These are phyloP conservation scores for Allomyces javanicus DNA, from an alignment of 192 early-diverging fungal genomes.

Conservation along the genomic window DNA sequence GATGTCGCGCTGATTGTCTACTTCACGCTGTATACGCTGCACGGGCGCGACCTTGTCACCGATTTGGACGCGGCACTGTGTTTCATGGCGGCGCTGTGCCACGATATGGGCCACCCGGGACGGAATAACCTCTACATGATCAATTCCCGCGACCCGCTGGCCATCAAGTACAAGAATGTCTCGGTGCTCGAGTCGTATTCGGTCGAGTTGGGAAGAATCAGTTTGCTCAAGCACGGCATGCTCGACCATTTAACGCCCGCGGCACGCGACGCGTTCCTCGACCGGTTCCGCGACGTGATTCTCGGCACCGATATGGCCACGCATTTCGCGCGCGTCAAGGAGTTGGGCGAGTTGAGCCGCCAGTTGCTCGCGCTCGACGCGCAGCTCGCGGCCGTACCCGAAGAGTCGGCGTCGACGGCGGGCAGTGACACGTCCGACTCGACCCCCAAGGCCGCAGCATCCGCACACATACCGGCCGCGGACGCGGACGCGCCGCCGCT, in stretches of 20 bases:
- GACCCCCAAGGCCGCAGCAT: no score
- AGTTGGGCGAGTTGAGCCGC: neutral
- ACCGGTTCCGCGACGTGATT: neutral
- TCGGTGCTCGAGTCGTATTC: neutral
- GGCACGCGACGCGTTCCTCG: neutral
- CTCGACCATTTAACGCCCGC: neutral
- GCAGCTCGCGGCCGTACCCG: neutral
- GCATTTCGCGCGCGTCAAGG: neutral
- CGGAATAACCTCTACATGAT: neutral
- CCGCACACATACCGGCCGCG: no score
- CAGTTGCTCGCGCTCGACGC: neutral
- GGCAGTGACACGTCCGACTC: no score
- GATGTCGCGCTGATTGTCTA: neutral
- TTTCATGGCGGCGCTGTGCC: neutral
- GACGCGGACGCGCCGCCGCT: no score
- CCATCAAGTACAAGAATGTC: neutral
- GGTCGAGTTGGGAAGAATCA: neutral
- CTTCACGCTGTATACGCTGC: neutral
- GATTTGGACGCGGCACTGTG: neutral
- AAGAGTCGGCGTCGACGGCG: no score
- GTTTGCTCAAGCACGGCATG: neutral
- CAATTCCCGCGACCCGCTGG: neutral
- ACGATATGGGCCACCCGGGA: neutral
- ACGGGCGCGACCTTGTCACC: neutral
- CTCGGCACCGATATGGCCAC: neutral